phyloP scores from a whole-genome alignment of 2,329 filamentous ascomycete species.

The Colletotrichum cuscutae region DNA sequence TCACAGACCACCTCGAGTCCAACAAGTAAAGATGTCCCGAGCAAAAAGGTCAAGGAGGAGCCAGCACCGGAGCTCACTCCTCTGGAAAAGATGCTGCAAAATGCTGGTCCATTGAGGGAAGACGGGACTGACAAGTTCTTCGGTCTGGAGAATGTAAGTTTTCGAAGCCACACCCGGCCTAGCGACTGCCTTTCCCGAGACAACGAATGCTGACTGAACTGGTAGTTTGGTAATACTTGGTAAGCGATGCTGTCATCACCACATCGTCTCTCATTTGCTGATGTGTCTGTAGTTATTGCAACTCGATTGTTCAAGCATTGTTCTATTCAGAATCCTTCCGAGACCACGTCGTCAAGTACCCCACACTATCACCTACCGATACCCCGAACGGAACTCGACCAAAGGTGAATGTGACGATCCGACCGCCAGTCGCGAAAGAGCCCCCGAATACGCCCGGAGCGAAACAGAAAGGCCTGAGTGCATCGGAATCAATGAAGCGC shows the following conservation, averaged over 20 bases:
- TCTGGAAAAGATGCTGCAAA: constrained; percentile 79
- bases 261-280: not conserved
- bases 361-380: constrained; percentile 75
- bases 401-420: constrained; percentile 70
- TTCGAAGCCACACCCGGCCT: constrained; percentile 20
- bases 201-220: constrained; percentile 46
- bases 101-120: constrained; percentile 80
- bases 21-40: constrained; percentile 56
- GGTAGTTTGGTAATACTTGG: constrained; percentile 97
- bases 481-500: constrained; percentile 67
- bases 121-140: constrained; percentile 99
- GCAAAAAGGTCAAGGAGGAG: constrained; percentile 69
- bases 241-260: constrained; percentile 55
- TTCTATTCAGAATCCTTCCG: constrained; percentile 96
- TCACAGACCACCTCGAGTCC: constrained; percentile 55
- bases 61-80: constrained; percentile 69
- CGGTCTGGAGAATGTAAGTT: constrained; percentile 93
- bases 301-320: constrained; percentile 96
- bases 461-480: constrained; percentile 63
- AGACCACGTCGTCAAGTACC: constrained; percentile 93
- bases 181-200: constrained; percentile 24
- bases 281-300: constrained; percentile 80
- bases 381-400: constrained; percentile 69
- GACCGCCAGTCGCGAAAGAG: constrained; percentile 64
- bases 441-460: constrained; percentile 48